A percentile compares a stretch with the other conserved stretches of the same genome.
Conservation (phyloP, 305 asterid genomes). For the Euphrasia arctica region DNA sequence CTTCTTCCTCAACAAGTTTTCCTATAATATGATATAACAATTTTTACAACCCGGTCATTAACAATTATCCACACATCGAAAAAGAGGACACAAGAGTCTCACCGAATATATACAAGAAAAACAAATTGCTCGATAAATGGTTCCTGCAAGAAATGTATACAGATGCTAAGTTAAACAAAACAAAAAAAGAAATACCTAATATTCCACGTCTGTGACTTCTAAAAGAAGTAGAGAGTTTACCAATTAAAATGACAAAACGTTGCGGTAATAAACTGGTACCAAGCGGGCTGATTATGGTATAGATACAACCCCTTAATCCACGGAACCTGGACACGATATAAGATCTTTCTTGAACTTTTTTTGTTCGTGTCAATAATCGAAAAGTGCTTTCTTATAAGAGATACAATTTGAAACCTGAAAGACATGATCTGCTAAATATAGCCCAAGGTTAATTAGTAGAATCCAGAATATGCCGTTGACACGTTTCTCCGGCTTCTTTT, state of each 20-base stretch:
- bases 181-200: not conserved
- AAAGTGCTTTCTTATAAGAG: not conserved
- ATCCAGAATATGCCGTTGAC: conserved; percentile 92
- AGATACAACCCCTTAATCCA: conserved; percentile 68
- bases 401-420: conserved; percentile 57
- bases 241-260: conserved; percentile 88
- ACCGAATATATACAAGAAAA: conserved; percentile 96
- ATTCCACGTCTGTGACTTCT: conserved; percentile 4
- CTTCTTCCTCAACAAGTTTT: conserved; percentile 96
- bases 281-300: conserved; percentile 76
- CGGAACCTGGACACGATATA: conserved; percentile 49
- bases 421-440: conserved; percentile 78
- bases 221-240: conserved; percentile 39
- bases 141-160: conserved; percentile 48
- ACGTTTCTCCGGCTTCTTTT: conserved; percentile 59
- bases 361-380: conserved; percentile 7
- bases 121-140: conserved; percentile 92
- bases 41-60: conserved; percentile 5
- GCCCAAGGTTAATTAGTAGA: conserved; percentile 74
- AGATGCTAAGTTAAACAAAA: conserved; percentile 11
- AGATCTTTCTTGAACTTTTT: not conserved
- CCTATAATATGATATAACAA: conserved; percentile 39
- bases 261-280: conserved; percentile 96
- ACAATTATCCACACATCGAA: conserved; percentile 5
- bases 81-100: conserved; percentile 28